phyloP scores from a whole-genome alignment of 2,329 filamentous ascomycete species.

The Colletotrichum melonis region DNA sequence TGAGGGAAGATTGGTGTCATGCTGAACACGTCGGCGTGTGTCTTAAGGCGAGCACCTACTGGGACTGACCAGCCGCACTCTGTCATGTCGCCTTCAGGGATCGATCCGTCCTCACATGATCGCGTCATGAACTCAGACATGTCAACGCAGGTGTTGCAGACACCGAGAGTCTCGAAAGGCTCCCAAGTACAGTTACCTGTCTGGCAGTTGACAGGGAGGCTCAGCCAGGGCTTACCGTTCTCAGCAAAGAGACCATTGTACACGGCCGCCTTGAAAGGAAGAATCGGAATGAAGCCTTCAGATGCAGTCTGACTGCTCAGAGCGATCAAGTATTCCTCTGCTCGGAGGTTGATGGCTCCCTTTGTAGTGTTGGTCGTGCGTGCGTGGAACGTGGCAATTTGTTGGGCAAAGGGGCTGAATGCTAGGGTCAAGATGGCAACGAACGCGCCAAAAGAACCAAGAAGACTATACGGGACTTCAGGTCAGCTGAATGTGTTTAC shows the following conservation, averaged over 20 bases:
- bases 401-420: conserved; percentile 46
- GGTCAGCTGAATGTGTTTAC: neutral
- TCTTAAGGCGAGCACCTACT: conserved; percentile 40
- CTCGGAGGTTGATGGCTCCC: conserved; percentile 42
- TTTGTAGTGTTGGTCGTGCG: conserved; percentile 31
- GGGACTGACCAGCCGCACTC: conserved; percentile 45
- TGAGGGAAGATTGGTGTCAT: conserved; percentile 45
- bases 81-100: conserved; percentile 5
- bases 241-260: conserved; percentile 49
- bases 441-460: conserved; percentile 44
- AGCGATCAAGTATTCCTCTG: conserved; percentile 43
- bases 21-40: conserved; percentile 43
- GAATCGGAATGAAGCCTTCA: conserved; percentile 45
- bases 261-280: conserved; percentile 47
- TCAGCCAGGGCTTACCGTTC: conserved; percentile 40
- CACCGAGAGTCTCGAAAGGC: conserved; percentile 37
- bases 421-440: conserved; percentile 43
- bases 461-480: conserved; percentile 29
- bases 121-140: conserved; percentile 41
- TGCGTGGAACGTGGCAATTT: conserved; percentile 44
- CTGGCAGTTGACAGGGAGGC: conserved; percentile 34
- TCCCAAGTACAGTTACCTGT: conserved; percentile 39
- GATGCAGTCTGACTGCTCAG: conserved; percentile 37
- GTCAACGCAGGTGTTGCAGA: conserved; percentile 39
- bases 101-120: conserved; percentile 38